phyloP scores from a whole-genome alignment of 2,329 filamentous ascomycete species.

The Nemania bipapillata region DNA sequence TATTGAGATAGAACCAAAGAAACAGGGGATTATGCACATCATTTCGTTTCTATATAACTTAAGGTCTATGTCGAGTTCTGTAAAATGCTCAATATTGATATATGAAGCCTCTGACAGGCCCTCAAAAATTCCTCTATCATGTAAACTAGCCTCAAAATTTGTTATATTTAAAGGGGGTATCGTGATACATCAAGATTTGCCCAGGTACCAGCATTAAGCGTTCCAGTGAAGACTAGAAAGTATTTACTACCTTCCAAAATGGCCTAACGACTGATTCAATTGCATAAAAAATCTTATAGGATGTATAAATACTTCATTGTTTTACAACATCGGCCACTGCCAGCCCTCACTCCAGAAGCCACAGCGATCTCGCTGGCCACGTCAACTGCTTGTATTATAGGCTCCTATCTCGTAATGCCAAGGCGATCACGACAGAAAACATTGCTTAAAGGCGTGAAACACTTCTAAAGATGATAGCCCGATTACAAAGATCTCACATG shows the following conservation, averaged over 20 bases:
- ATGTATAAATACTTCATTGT: slow-evolving; percentile 42
- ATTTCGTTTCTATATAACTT: slow-evolving; percentile 31
- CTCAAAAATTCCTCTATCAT: slow-evolving; percentile 34
- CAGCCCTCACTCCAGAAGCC: slow-evolving; percentile 11
- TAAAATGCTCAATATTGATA: slow-evolving; percentile 28
- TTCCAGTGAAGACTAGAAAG: slow-evolving; percentile 48
- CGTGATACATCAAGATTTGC: slow-evolving; percentile 25
- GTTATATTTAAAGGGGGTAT: neutral
- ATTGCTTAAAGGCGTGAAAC: slow-evolving; percentile 17
- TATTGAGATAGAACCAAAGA: slow-evolving; percentile 31
- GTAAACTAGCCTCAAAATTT: slow-evolving; percentile 27
- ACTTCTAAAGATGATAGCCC: slow-evolving; percentile 25
- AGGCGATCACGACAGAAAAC: slow-evolving; percentile 20
- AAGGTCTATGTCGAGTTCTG: slow-evolving; percentile 28
- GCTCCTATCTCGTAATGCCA: slow-evolving; percentile 14
- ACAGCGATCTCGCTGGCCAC: slow-evolving; percentile 10
- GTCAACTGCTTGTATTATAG: slow-evolving; percentile 26
- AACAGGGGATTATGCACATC: slow-evolving; percentile 29
- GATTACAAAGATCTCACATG: slow-evolving; percentile 26
- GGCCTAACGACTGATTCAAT: slow-evolving; percentile 45
- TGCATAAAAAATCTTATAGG: slow-evolving; percentile 43
- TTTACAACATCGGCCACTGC: slow-evolving; percentile 29
- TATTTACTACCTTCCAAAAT: slow-evolving; percentile 50
- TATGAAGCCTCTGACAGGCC: slow-evolving; percentile 30
- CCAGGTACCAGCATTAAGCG: slow-evolving; percentile 46